Percentiles rank a stretch among this genome's conserved stretches.
Conservation (phyloP, 225 moss, liverwort and hornwort genomes). For the Marchantia paleacea region DNA sequence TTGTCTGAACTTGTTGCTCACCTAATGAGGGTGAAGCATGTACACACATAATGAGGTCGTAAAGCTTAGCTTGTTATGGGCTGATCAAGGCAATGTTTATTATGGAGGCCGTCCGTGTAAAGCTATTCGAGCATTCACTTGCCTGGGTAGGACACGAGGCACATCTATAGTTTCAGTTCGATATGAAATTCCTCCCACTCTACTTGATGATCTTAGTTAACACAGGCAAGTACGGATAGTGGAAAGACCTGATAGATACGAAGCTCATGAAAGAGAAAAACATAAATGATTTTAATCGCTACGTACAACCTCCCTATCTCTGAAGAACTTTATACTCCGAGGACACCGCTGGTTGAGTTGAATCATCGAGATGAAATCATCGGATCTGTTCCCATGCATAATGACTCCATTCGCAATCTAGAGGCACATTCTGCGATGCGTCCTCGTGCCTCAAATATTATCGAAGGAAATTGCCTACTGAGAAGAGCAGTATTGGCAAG, state of each 20-base stretch:
- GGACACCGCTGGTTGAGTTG: neutral
- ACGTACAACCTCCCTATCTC: too few species aligned
- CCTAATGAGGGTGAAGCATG: neutral
- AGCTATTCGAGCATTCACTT: neutral
- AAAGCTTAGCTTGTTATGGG: neutral
- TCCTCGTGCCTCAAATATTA: neutral
- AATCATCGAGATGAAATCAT: neutral
- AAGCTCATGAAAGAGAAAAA: neutral
- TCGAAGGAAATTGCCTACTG: neutral
- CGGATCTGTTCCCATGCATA: neutral
- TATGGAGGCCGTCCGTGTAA: too few species aligned
- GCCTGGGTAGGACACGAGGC: neutral
- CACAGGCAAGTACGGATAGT: neutral
- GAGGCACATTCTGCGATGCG: neutral
- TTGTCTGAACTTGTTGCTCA: neutral
- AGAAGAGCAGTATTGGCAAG: neutral
- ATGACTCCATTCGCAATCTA: neutral
- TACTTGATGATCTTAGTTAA: neutral
- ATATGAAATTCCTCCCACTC: neutral
- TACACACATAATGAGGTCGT: neutral
- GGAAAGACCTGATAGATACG: neutral
- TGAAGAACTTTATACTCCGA: too few species aligned
- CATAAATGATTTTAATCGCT: neutral
- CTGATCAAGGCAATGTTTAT: neutral
- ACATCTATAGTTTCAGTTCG: neutral